These are phyloP conservation scores for Coemansia sp. DNA, from an alignment of 192 early-diverging fungal species.

Conservation along the genomic window DNA sequence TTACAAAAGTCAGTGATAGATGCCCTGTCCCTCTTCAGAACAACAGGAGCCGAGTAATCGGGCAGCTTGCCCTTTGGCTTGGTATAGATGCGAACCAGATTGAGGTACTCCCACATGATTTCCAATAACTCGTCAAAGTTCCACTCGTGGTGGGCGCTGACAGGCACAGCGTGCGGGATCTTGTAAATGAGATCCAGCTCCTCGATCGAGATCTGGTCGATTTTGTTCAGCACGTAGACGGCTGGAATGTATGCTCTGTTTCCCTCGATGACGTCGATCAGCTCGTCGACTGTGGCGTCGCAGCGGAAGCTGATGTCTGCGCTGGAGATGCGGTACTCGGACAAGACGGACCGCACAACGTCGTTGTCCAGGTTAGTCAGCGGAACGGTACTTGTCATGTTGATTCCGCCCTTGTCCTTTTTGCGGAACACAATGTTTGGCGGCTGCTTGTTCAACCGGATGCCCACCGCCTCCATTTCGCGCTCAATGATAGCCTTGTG, in stretches of 20 bases:
- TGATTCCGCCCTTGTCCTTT: slow-evolving; percentile 98
- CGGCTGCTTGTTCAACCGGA: slow-evolving; percentile 94
- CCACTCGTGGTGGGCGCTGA: slow-evolving; percentile 82
- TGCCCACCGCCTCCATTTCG: slow-evolving; percentile 97
- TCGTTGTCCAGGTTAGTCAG: slow-evolving; percentile 88
- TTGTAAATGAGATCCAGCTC: slow-evolving; percentile 96
- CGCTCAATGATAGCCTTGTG: slow-evolving; percentile 95
- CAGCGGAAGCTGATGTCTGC: slow-evolving; percentile 94
- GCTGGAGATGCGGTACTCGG: slow-evolving; percentile 96
- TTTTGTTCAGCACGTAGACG: slow-evolving; percentile 98
- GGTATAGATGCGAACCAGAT: slow-evolving; percentile 83
- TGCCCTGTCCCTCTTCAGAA: slow-evolving; percentile 70
- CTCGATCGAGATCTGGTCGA: slow-evolving; percentile 95
- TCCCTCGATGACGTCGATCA: slow-evolving; percentile 98
- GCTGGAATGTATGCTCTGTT: slow-evolving; percentile 94
- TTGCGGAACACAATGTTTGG: slow-evolving; percentile 95
- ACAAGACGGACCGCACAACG: slow-evolving; percentile 89
- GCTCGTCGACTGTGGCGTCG: slow-evolving; percentile 91
- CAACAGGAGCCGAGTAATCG: slow-evolving; percentile 93
- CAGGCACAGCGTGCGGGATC: slow-evolving; percentile 92
- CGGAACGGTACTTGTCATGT: slow-evolving; percentile 90
- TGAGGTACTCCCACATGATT: slow-evolving; percentile 76
- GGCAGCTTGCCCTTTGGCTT: slow-evolving; percentile 95
- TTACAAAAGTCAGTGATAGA: slow-evolving; percentile 94
- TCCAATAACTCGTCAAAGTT: slow-evolving; percentile 98